Conservation (phyloP, 2,329 filamentous ascomycete species). For the Talaromyces sp. region DNA sequence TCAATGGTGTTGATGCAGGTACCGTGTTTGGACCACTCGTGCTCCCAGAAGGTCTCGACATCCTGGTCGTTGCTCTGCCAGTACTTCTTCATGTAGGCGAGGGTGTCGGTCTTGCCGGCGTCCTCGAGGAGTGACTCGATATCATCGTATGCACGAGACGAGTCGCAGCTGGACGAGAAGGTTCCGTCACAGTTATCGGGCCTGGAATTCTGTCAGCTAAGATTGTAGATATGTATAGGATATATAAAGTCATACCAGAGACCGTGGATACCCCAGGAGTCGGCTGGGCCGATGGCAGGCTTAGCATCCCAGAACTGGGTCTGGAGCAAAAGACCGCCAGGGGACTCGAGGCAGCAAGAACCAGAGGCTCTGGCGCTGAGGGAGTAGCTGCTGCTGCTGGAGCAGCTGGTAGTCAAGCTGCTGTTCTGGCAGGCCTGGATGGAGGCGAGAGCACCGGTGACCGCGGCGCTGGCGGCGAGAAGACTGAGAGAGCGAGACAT, state of each 20-base stretch:
- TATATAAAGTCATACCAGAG: constrained; percentile 40
- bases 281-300: constrained; percentile 49
- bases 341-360: constrained; percentile 57
- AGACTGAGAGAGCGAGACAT: constrained; percentile 8
- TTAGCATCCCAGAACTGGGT: constrained; percentile 60
- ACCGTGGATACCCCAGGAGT: constrained; percentile 58
- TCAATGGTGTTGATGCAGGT: constrained; percentile 68
- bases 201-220: constrained; percentile 21
- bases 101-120: constrained; percentile 46
- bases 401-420: constrained; percentile 54
- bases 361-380: constrained; percentile 28
- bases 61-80: constrained; percentile 55
- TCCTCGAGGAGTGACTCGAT: constrained; percentile 52
- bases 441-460: constrained; percentile 15
- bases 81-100: constrained; percentile 57
- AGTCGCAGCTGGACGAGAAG: constrained; percentile 54
- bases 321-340: constrained; percentile 53
- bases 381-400: constrained; percentile 24
- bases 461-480: constrained; percentile 5
- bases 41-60: constrained; percentile 60
- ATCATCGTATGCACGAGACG: constrained; percentile 51
- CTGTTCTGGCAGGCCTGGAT: constrained; percentile 26
- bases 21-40: constrained; percentile 69
- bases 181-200: constrained; percentile 54
- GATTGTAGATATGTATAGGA: background rate